Evolutionary conservation across 1,139 yeast species (phyloP).

Genomic region (Fermentozyma sake): DNA sequence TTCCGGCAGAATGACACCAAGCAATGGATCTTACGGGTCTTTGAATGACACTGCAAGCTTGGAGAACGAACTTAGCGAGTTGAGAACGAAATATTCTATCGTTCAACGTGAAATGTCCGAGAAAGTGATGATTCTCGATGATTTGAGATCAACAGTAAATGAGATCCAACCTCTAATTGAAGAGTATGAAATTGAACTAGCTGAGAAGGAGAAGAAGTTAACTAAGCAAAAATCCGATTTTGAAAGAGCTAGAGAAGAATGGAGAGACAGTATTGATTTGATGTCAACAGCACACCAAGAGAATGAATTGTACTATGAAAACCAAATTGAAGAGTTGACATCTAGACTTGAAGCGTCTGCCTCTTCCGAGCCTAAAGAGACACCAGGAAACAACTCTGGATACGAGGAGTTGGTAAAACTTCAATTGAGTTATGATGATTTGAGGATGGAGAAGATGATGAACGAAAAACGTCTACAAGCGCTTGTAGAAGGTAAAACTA

Average conservation of each 20-base stretch:
- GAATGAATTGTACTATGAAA: slow-evolving; percentile 32
- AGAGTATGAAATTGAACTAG: slow-evolving; percentile 40
- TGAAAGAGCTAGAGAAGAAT: slow-evolving; percentile 52
- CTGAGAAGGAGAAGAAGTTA: slow-evolving; percentile 42
- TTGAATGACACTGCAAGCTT: no score
- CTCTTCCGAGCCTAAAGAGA: no score
- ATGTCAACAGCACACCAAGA: slow-evolving; percentile 45
- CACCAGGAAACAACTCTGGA: slow-evolving; percentile 3
- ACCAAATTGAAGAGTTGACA: slow-evolving; percentile 19
- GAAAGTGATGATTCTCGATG: slow-evolving; percentile 33
- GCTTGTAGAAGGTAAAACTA: slow-evolving; percentile 13
- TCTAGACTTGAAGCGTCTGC: no score
- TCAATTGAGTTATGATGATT: slow-evolving; percentile 9
- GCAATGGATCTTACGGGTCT: slow-evolving; percentile 1
- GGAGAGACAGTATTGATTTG: slow-evolving; percentile 53
- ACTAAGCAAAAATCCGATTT: slow-evolving; percentile 40
- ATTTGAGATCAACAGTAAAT: slow-evolving; percentile 39
- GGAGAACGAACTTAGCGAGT: slow-evolving; percentile 11
- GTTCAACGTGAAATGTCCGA: slow-evolving; percentile 29
- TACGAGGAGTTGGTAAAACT: slow-evolving; percentile 10
- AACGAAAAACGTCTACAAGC: slow-evolving; percentile 11
- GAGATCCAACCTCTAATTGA: slow-evolving; percentile 44
- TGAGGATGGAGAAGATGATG: slow-evolving; percentile 11
- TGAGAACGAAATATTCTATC: slow-evolving; percentile 17
- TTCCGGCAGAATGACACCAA: neutral